These are phyloP conservation scores for Wickerhamomyces sp. DNA, from an alignment of 1,139 yeast species.

Conservation along the genomic window DNA sequence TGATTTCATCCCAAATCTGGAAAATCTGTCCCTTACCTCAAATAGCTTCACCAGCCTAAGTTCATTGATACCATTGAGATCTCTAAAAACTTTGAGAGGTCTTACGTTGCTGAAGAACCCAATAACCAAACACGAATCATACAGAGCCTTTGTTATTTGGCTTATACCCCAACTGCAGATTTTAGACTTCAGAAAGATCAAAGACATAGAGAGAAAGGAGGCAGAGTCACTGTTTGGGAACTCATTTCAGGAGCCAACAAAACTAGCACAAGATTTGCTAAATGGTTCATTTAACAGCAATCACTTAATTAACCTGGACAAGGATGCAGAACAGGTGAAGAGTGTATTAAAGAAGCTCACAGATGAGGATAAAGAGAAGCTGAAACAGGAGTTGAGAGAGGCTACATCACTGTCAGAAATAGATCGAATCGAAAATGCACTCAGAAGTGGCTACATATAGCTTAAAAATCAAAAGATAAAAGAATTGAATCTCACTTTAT, in stretches of 20 bases:
- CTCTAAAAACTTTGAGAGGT: constrained; percentile 37
- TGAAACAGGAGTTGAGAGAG: constrained; percentile 48
- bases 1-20: constrained; percentile 38
- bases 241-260: constrained; percentile 6
- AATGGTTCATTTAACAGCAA: neutral
- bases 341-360: constrained; percentile 41
- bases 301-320: constrained; percentile 14
- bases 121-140: constrained; percentile 46
- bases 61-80: constrained; percentile 34
- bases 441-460: constrained; percentile 34
- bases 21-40: constrained; percentile 45
- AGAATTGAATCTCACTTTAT: neutral
- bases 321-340: constrained; percentile 27
- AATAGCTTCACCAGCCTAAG: constrained; percentile 44
- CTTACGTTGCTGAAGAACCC: constrained; percentile 61
- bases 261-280: constrained; percentile 8
- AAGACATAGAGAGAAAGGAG: constrained; percentile 43
- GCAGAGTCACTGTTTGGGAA: constrained; percentile 45
- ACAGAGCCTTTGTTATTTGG: constrained; percentile 59
- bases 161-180: constrained; percentile 56
- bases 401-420: constrained; percentile 75
- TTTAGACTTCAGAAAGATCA: constrained; percentile 64
- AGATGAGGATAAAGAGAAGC: constrained; percentile 44
- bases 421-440: constrained; percentile 56
- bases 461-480: neutral